A percentile compares a stretch with the other conserved stretches of the same genome.
phyloP scores from a whole-genome alignment of 2,329 filamentous ascomycete genomes.

The Massarina eburnea region DNA sequence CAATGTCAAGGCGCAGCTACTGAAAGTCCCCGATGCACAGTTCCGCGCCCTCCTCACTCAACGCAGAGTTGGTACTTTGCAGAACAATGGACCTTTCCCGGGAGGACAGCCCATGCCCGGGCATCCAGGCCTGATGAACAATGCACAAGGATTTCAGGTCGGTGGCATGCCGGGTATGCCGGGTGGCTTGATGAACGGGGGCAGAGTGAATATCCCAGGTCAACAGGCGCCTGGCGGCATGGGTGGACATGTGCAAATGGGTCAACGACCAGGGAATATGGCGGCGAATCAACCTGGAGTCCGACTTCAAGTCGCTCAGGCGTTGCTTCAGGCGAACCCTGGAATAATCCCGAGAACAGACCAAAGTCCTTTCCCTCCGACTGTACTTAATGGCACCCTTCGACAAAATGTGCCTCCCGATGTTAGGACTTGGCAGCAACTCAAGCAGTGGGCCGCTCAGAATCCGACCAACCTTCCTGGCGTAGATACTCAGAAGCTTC shows the following conservation, averaged over 20 bases:
- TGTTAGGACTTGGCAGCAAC: constrained; percentile 58
- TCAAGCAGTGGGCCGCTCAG: constrained; percentile 56
- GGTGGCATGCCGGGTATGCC: constrained; percentile 23
- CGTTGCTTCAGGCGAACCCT: constrained; percentile 34
- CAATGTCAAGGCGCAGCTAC: constrained; percentile 33
- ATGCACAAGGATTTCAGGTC: constrained; percentile 24
- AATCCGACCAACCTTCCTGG: constrained; percentile 42
- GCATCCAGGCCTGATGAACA: constrained; percentile 37
- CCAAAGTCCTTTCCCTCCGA: constrained; percentile 32
- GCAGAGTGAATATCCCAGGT: constrained; percentile 28
- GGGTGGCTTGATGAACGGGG: constrained; percentile 30
- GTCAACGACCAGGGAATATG: constrained; percentile 25
- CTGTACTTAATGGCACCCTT: constrained; percentile 25
- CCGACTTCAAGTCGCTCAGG: constrained; percentile 26
- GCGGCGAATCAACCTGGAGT: constrained; percentile 27
- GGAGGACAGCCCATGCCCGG: constrained; percentile 21
- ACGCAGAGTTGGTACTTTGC: constrained; percentile 9
- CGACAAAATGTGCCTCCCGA: constrained; percentile 48
- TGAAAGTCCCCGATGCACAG: constrained; percentile 38
- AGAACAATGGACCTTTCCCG: constrained; percentile 23
- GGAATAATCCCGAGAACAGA: constrained; percentile 39
- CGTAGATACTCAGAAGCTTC: constrained; percentile 31
- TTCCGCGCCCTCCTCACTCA: constrained; percentile 30
- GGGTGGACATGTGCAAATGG: constrained; percentile 27
- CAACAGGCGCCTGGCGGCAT: constrained; percentile 28